These are phyloP conservation scores for Monascus ruber DNA, from an alignment of 2,329 filamentous ascomycete species.

Conservation along the genomic window DNA sequence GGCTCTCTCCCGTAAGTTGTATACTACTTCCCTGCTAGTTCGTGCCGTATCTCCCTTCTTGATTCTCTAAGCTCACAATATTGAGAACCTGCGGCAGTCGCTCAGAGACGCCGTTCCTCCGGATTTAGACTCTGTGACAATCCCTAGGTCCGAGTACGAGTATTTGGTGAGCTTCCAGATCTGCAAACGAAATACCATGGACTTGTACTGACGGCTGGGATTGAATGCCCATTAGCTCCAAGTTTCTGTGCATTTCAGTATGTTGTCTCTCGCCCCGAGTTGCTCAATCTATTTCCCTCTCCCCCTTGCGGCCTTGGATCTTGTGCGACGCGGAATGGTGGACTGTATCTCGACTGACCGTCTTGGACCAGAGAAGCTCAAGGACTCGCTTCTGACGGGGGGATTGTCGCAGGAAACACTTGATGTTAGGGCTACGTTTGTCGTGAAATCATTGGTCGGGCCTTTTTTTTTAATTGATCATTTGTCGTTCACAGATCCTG, in stretches of 20 bases:
- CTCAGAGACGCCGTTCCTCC: conserved; percentile 26
- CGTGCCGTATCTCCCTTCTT: background rate
- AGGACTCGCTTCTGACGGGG: conserved; percentile 38
- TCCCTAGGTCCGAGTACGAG: conserved; percentile 52
- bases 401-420: conserved; percentile 41
- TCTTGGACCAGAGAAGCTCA: conserved; percentile 31
- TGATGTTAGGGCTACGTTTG: conserved; percentile 23
- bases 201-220: background rate
- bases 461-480: conserved; percentile 4
- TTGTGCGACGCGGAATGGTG: background rate
- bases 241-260: conserved; percentile 7
- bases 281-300: background rate
- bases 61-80: background rate
- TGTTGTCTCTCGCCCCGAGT: background rate
- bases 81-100: conserved; percentile 28
- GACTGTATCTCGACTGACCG: background rate
- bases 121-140: conserved; percentile 36
- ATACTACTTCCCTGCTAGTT: background rate
- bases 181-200: background rate
- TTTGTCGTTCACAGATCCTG: conserved; percentile 8
- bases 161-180: conserved; percentile 36
- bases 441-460: background rate
- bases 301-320: background rate
- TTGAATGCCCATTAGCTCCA: conserved; percentile 6
- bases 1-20: background rate